Evolutionary conservation across 176 grass and related monocot species (phyloP).

Genomic region (Hsuehochloa calcarea): DNA sequence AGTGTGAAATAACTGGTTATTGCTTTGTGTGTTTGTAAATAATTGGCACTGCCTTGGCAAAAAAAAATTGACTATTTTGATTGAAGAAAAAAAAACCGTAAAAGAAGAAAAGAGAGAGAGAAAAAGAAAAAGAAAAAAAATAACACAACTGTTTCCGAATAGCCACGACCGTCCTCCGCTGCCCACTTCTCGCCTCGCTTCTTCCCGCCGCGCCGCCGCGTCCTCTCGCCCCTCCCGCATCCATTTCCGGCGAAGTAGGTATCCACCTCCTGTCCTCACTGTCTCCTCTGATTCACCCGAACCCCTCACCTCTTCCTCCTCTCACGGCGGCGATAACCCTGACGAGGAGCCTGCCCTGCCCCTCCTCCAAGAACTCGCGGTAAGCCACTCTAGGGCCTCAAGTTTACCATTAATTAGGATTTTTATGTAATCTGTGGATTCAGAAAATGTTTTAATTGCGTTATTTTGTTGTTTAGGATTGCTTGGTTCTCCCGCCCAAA

Average conservation of each 20-base stretch:
- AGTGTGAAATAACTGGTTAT: too few relatives aligned
- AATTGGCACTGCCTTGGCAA: too few relatives aligned
- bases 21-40: too few relatives aligned
- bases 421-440: neutral
- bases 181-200: slow-evolving; percentile 14
- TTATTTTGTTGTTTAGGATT: slow-evolving; percentile 35
- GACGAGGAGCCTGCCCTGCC: slow-evolving; percentile 37
- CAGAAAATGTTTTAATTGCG: neutral
- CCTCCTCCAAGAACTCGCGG: slow-evolving; percentile 64
- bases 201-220: neutral
- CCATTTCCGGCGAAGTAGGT: neutral
- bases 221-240: neutral
- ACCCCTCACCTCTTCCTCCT: slow-evolving; percentile 33
- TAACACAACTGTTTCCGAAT: slow-evolving; percentile 24
- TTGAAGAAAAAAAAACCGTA: neutral
- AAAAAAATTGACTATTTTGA: too few relatives aligned
- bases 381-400: neutral
- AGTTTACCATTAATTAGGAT: neutral
- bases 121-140: neutral
- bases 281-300: slow-evolving; percentile 58
- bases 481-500: slow-evolving; percentile 60
- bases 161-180: slow-evolving; percentile 54
- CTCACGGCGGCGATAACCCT: neutral
- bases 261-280: neutral
- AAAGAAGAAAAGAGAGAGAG: neutral